phyloP scores from a whole-genome alignment of 2,329 filamentous ascomycete genomes.

The Berkeleyomyces rouxiae region DNA sequence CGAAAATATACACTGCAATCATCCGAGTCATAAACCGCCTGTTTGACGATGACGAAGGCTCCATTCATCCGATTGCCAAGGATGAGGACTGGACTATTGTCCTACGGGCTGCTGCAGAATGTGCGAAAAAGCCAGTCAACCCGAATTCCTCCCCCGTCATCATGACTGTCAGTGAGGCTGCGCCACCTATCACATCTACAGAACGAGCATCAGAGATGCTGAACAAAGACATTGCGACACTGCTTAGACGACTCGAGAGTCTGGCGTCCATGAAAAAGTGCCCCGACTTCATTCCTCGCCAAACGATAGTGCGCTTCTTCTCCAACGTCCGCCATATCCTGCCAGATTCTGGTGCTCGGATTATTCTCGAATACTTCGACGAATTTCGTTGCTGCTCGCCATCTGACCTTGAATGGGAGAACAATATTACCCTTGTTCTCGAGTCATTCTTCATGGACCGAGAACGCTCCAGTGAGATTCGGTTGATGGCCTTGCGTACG shows the following conservation, averaged over 20 bases:
- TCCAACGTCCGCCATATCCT: conserved; percentile 43
- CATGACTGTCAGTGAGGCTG: not conserved
- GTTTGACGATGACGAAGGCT: conserved; percentile 33
- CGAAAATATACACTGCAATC: conserved; percentile 30
- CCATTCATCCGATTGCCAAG: conserved; percentile 37
- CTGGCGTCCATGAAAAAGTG: conserved; percentile 29
- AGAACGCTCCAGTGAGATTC: conserved; percentile 41
- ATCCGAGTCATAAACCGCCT: conserved; percentile 35
- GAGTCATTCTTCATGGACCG: conserved; percentile 47
- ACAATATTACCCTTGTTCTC: conserved; percentile 43
- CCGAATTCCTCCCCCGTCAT: not conserved
- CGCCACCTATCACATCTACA: not conserved
- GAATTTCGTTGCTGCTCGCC: conserved; percentile 57
- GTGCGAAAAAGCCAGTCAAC: conserved; percentile 19
- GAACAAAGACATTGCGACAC: conserved; percentile 26
- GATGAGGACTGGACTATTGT: conserved; percentile 51
- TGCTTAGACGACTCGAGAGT: conserved; percentile 34
- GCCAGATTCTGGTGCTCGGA: conserved; percentile 44
- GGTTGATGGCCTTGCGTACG: conserved; percentile 43
- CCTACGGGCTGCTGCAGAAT: conserved; percentile 41
- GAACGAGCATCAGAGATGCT: conserved; percentile 24
- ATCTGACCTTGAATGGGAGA: conserved; percentile 51
- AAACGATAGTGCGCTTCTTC: conserved; percentile 51
- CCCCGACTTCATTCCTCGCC: conserved; percentile 43
- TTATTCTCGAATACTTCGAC: conserved; percentile 50